phyloP scores from a whole-genome alignment of 495 filamentous ascomycete genomes.

The Penicillium lagena region DNA sequence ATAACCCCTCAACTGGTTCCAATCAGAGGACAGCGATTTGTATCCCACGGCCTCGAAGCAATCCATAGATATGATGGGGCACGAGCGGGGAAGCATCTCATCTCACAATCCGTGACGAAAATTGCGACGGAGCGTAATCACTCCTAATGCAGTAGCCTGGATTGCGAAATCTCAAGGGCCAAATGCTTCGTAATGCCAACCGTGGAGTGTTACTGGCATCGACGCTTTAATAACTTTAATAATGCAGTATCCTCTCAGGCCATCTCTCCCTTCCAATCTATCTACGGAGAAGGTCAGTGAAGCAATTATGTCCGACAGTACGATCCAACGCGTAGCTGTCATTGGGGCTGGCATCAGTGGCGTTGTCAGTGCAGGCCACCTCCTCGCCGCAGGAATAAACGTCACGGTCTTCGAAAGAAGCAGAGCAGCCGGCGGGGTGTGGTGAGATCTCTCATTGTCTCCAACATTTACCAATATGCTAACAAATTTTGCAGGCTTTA shows the following conservation, averaged over 20 bases:
- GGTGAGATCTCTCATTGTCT: slow-evolving; percentile 33
- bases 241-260: no score
- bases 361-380: slow-evolving; percentile 55
- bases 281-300: neutral
- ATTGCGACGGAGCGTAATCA: neutral
- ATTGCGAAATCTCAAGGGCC: slow-evolving; percentile 3
- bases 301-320: slow-evolving; percentile 2
- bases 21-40: neutral
- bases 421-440: slow-evolving; percentile 51
- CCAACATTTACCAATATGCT: neutral
- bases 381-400: slow-evolving; percentile 50
- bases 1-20: slow-evolving; percentile 2
- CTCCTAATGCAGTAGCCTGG: no score
- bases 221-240: neutral
- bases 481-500: slow-evolving; percentile 36
- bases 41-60: neutral
- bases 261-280: neutral
- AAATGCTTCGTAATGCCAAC: neutral
- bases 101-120: slow-evolving; percentile 8
- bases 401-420: slow-evolving; percentile 62
- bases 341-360: slow-evolving; percentile 69
- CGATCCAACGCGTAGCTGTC: slow-evolving; percentile 48
- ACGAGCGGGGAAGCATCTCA: slow-evolving; percentile 1
- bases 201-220: neutral
- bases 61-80: neutral